These are phyloP conservation scores for Saccharomyces hybrid DNA, from an alignment of 1,139 yeast species.

Conservation along the genomic window DNA sequence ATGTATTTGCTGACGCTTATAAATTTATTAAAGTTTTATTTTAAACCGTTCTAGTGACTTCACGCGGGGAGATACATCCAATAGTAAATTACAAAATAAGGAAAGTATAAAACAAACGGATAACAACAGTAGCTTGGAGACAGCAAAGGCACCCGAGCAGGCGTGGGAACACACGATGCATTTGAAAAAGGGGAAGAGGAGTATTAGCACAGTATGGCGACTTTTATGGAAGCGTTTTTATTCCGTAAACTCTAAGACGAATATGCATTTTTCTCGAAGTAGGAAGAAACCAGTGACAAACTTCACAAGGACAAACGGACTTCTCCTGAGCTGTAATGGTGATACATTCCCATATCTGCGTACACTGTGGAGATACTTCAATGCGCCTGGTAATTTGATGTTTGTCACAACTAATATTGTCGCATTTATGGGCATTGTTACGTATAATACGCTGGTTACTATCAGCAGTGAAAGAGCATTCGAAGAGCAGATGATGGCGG, in stretches of 20 bases:
- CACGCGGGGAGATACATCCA: neutral
- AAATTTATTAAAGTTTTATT: neutral
- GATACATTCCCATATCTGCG: neutral
- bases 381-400: conserved; percentile 29
- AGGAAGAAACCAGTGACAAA: neutral
- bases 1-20: neutral
- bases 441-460: conserved; percentile 22
- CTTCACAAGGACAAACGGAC: neutral
- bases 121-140: neutral
- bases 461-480: conserved; percentile 12
- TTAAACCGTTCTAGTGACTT: neutral
- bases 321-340: neutral
- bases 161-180: neutral
- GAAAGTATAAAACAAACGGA: neutral
- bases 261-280: neutral
- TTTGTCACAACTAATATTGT: conserved; percentile 31
- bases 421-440: conserved; percentile 26
- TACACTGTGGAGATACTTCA: conserved; percentile 29
- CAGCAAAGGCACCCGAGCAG: neutral
- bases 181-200: neutral
- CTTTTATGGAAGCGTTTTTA: neutral
- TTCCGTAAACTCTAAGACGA: neutral
- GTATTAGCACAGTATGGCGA: neutral
- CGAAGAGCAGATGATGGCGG: conserved; percentile 4
- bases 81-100: neutral